Evolutionary conservation across 2,329 filamentous ascomycete species (phyloP).

Genomic region (Fusarium avenaceum): DNA sequence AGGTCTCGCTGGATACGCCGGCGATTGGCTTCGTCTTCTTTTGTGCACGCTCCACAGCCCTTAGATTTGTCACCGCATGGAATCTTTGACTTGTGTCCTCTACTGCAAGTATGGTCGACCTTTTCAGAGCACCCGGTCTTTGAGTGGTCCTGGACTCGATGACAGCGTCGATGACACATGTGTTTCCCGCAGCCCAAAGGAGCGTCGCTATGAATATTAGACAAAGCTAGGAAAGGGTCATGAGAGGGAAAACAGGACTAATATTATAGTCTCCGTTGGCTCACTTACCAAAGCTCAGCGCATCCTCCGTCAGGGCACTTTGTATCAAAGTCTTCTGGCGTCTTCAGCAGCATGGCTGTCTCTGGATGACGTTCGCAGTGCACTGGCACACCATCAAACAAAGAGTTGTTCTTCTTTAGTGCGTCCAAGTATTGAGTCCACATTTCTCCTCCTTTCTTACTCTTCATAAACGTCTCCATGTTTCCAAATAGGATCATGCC

Average conservation of each 20-base stretch:
- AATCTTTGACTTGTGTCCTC: slow-evolving; percentile 63
- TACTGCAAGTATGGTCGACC: slow-evolving; percentile 63
- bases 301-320: slow-evolving; percentile 80
- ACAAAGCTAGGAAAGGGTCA: too few species aligned
- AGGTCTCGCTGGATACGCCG: slow-evolving; percentile 61
- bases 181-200: slow-evolving; percentile 71
- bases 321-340: slow-evolving; percentile 69
- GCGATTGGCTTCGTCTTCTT: slow-evolving; percentile 62
- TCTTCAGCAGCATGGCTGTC: slow-evolving; percentile 60
- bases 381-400: slow-evolving; percentile 73
- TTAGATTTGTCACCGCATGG: slow-evolving; percentile 59
- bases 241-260: too few species aligned
- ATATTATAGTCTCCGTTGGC: too few species aligned
- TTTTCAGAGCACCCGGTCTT: slow-evolving; percentile 54
- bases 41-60: slow-evolving; percentile 65
- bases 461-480: slow-evolving; percentile 73
- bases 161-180: slow-evolving; percentile 71
- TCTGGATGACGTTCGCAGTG: slow-evolving; percentile 71
- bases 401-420: slow-evolving; percentile 63
- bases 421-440: slow-evolving; percentile 72
- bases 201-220: slow-evolving; percentile 56
- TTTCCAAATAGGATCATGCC: slow-evolving; percentile 79
- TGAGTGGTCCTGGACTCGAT: slow-evolving; percentile 71
- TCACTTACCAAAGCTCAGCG: slow-evolving; percentile 67
- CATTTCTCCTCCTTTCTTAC: slow-evolving; percentile 56